phyloP scores from a whole-genome alignment of 805 yeast species.

The Jamesozyma spencerorum region DNA sequence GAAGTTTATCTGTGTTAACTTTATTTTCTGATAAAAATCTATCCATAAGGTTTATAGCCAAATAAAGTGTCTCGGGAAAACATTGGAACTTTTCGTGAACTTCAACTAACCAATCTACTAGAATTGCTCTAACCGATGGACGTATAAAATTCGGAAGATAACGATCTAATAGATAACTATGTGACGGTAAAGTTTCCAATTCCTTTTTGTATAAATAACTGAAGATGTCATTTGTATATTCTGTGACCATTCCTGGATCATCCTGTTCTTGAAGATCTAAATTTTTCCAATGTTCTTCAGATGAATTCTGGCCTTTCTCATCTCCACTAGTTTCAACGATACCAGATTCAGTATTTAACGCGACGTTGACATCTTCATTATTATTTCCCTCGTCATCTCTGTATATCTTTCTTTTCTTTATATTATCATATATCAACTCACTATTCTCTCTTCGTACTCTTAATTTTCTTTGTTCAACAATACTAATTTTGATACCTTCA shows the following conservation, averaged over 20 bases:
- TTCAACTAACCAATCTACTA: conserved; percentile 91
- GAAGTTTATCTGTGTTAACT: conserved; percentile 71
- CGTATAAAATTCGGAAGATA: conserved; percentile 52
- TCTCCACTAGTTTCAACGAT: background rate
- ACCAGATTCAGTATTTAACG: background rate
- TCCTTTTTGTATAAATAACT: conserved; percentile 64
- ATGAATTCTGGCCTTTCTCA: background rate
- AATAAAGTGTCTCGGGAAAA: conserved; percentile 74
- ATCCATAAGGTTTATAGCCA: conserved; percentile 82
- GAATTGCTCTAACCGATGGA: conserved; percentile 75
- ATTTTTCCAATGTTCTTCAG: conserved; percentile 32
- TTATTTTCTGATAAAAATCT: conserved; percentile 67
- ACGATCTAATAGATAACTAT: conserved; percentile 46
- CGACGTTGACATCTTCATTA: background rate
- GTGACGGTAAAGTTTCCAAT: conserved; percentile 55
- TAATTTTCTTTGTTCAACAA: background rate
- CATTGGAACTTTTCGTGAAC: conserved; percentile 77
- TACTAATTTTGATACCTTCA: background rate
- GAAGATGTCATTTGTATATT: conserved; percentile 81
- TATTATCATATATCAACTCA: background rate
- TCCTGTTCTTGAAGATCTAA: conserved; percentile 60
- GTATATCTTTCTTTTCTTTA: conserved; percentile 7
- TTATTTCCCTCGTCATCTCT: conserved; percentile 15
- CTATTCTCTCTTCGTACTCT: conserved; percentile 3
- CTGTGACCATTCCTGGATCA: conserved; percentile 83